These are phyloP conservation scores for Phytomonas sp. DNA, from an alignment of 208 protist genomes.

Conservation along the genomic window DNA sequence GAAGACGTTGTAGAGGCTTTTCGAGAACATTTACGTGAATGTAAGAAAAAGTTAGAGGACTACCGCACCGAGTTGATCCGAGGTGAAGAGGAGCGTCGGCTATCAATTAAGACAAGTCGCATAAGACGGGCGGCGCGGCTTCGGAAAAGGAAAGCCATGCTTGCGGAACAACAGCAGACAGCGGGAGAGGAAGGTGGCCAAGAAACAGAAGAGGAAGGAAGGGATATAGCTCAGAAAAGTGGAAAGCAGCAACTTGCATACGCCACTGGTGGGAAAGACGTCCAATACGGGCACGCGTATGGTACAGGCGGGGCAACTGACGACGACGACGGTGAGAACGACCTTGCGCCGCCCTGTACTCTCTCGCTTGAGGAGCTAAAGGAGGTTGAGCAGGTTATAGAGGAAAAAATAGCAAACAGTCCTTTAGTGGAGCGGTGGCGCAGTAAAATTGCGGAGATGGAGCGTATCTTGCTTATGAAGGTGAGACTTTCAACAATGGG, in stretches of 20 bases:
- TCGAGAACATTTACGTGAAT: slow-evolving; percentile 17
- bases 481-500: slow-evolving; percentile 16
- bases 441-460: slow-evolving; percentile 60
- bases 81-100: slow-evolving; percentile 33
- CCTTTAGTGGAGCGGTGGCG: slow-evolving; percentile 31
- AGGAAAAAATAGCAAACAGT: slow-evolving; percentile 36
- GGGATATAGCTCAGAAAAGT: background rate
- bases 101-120: slow-evolving; percentile 28
- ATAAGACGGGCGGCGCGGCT: background rate
- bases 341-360: slow-evolving; percentile 7
- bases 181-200: background rate
- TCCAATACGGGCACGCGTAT: background rate
- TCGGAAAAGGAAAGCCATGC: background rate
- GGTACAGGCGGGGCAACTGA: background rate
- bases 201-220: background rate
- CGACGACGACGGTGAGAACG: slow-evolving; percentile 16
- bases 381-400: slow-evolving; percentile 44
- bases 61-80: slow-evolving; percentile 17
- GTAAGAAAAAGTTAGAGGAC: slow-evolving; percentile 19
- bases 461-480: slow-evolving; percentile 69
- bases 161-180: background rate
- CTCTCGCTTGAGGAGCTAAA: slow-evolving; percentile 29
- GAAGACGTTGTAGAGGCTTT: slow-evolving; percentile 24
- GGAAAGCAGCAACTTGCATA: background rate
- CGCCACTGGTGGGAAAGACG: background rate